Base-by-base conservation (phyloP, 1,284 basidiomycete genomes). In the Apiotrichum porosum region DNA sequence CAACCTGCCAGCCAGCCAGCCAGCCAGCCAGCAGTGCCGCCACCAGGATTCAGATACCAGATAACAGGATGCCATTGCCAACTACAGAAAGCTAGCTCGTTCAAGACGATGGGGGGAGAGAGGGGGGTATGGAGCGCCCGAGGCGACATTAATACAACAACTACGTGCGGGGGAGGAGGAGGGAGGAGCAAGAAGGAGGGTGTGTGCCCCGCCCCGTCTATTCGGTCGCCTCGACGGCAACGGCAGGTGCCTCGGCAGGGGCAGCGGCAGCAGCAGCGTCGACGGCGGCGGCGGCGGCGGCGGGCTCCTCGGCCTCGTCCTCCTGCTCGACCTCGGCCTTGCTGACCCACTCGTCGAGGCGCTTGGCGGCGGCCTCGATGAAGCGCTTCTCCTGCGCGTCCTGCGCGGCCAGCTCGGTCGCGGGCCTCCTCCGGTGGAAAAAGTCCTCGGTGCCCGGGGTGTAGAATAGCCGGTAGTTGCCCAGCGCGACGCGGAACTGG, bases 391-490 rank as follows among this genome's bases (percentile, higher is more conserved):
- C 58, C 21, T 46, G 46, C 26, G 42, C 44, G 14, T 63, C 52
- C 21, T 21, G 21, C n/a, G 32, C 49, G 1, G 13, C 42, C 23
- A 35, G 31, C 31, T 48, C 42, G 9, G 31, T 37, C 15, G 32
- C 32, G 21, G 47, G 24, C 10, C 57, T 53, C 13, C 37, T 46
- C n/a, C 63, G 59, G 49, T 65, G 55, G 62, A 65, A 71, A 48
- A 63, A 70, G 58, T 73, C 71, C 54, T 71, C 69, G 17, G 67
- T 71, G 21, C 61, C 59, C 9, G 75, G 77, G 58, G 83, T 85
- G 65, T 86, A 88, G 73, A 86, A 77, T 52, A 90, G 70, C 69
- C 82, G 83, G 77, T 88, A 89, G 53, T 78, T 80, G 41, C 81
- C 79, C 47, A 80, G 58, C 43, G 79, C 78, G 39, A 91, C 79